Conservation (phyloP, 169 alveolate genomes). For the Cryptosporidium sp. region DNA sequence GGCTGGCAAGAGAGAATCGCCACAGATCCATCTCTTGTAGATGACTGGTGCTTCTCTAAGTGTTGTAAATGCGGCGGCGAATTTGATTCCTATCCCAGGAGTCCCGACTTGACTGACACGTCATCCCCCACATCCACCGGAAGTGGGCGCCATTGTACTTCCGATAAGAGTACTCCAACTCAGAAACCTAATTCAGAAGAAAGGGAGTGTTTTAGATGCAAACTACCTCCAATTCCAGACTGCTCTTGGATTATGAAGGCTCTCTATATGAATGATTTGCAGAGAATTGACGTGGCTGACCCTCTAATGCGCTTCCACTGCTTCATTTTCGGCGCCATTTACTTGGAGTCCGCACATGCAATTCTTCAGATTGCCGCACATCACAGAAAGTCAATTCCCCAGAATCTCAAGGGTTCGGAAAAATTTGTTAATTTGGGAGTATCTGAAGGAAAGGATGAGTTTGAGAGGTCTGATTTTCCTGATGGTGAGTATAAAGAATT, state of each 20-base stretch:
- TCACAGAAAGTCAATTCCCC: conserved; percentile 48
- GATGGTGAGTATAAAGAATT: not conserved
- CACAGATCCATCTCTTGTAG: conserved; percentile 42
- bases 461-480: not conserved
- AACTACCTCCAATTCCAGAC: conserved; percentile 82
- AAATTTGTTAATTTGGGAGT: not conserved
- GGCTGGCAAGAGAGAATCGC: conserved; percentile 64
- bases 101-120: not conserved
- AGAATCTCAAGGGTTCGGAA: not conserved
- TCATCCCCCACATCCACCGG: not conserved
- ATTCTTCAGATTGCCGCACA: conserved; percentile 74
- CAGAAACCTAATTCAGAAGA: not conserved
- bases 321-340: conserved; percentile 79
- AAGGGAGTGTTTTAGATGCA: conserved; percentile 35
- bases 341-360: conserved; percentile 70
- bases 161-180: not conserved
- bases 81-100: not conserved
- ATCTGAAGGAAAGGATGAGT: not conserved
- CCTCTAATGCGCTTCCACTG: conserved; percentile 85
- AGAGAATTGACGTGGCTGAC: conserved; percentile 83
- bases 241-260: conserved; percentile 80
- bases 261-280: conserved; percentile 85
- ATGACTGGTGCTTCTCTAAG: conserved; percentile 66
- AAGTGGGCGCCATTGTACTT: not conserved
- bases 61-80: conserved; percentile 79